A percentile compares a stretch with the other conserved stretches of the same genome.
phyloP scores from a whole-genome alignment of 2,329 filamentous ascomycete species.

The Penicillium capsulatum region DNA sequence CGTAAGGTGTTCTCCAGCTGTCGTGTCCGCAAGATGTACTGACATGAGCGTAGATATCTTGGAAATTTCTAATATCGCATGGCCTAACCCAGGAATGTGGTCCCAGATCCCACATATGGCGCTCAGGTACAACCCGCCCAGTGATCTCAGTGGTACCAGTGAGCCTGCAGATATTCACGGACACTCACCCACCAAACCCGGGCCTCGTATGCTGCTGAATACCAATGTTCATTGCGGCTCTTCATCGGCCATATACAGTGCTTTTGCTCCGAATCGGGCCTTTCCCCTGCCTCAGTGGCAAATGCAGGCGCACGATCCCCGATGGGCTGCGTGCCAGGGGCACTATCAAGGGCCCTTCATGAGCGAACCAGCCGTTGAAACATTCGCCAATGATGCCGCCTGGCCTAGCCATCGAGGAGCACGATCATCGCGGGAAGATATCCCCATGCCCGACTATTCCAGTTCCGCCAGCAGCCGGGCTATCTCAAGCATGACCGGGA shows the following conservation, averaged over 20 bases:
- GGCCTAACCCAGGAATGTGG: conserved; percentile 73
- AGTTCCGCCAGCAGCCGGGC: conserved; percentile 39
- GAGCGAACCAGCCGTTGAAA: conserved; percentile 43
- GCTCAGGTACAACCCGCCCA: conserved; percentile 31
- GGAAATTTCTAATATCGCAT: conserved; percentile 69
- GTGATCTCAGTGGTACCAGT: conserved; percentile 35
- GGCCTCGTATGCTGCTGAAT: conserved; percentile 18
- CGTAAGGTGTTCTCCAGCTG: conserved; percentile 50
- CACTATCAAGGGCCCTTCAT: conserved; percentile 26
- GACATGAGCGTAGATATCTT: conserved; percentile 57
- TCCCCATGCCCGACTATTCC: conserved; percentile 50
- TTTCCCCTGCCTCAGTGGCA: conserved; percentile 32
- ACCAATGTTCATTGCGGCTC: not conserved
- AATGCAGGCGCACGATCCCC: conserved; percentile 21
- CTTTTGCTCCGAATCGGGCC: conserved; percentile 28
- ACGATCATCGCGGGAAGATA: conserved; percentile 42
- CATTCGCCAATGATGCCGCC: conserved; percentile 28
- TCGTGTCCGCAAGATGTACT: conserved; percentile 3
- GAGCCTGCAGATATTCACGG: conserved; percentile 55
- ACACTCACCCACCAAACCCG: conserved; percentile 55
- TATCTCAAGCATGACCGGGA: conserved; percentile 40
- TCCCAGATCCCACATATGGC: conserved; percentile 43
- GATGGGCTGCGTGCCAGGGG: conserved; percentile 19
- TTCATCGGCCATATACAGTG: conserved; percentile 10
- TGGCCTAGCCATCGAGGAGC: conserved; percentile 27